Evolutionary conservation across 116 monocot species (phyloP).

Genomic region (Thalassia testudinum): DNA sequence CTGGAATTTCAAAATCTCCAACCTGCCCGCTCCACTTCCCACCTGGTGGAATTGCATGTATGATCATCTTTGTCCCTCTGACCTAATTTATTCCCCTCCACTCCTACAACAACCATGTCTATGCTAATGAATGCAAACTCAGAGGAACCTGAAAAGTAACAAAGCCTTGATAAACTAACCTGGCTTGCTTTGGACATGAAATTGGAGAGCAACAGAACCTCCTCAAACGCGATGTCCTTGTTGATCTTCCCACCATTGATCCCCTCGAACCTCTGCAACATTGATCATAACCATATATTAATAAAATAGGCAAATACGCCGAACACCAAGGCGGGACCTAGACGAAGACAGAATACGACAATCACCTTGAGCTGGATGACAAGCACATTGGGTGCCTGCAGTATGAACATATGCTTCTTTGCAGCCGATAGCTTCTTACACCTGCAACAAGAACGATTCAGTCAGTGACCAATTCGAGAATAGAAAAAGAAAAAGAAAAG

Average conservation of each 20-base stretch:
- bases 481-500: not conserved
- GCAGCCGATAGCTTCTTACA: slow-evolving; percentile 84
- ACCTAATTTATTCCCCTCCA: no score
- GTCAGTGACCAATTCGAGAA: not conserved
- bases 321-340: no score
- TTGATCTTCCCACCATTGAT: slow-evolving; percentile 81
- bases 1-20: no score
- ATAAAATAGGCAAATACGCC: no score
- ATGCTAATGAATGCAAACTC: no score
- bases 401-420: slow-evolving; percentile 78
- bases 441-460: slow-evolving; percentile 12
- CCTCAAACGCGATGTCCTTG: slow-evolving; percentile 78
- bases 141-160: no score
- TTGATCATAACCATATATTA: no score
- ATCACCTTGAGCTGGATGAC: slow-evolving; percentile 97
- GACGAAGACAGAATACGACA: not conserved
- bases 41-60: no score
- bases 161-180: no score
- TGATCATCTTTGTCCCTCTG: no score
- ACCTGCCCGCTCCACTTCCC: no score
- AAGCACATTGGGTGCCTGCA: slow-evolving; percentile 84
- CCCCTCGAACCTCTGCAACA: slow-evolving; percentile 79
- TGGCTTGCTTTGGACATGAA: slow-evolving; percentile 61
- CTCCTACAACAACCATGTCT: no score
- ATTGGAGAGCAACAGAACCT: slow-evolving; percentile 49